Conservation (phyloP, 352 stramenopile species). For the Phytophthora cryptogea region DNA sequence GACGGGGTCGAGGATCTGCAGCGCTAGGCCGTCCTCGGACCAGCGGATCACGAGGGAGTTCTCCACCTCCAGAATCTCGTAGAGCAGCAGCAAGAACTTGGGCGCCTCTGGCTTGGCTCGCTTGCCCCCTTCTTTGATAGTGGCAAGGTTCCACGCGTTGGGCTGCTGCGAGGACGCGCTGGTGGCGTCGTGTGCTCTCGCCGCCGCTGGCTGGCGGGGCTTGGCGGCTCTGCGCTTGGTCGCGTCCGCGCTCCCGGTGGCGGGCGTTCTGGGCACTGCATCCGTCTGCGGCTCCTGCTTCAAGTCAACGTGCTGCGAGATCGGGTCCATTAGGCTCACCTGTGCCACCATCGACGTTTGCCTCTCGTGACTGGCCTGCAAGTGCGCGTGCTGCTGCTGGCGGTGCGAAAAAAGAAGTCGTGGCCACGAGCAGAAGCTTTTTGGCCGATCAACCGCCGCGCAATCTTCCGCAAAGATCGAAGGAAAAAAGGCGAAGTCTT, state of each 20-base stretch:
- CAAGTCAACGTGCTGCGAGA: conserved; percentile 22
- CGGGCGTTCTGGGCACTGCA: neutral
- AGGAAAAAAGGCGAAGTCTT: conserved; percentile 28
- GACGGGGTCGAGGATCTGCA: conserved; percentile 77
- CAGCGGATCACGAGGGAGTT: conserved; percentile 74
- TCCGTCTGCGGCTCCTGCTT: conserved; percentile 23
- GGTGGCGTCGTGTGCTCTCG: neutral
- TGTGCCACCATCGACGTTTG: conserved; percentile 25
- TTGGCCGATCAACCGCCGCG: conserved; percentile 5
- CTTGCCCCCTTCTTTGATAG: conserved; percentile 45
- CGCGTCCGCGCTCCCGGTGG: neutral
- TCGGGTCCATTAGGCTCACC: conserved; percentile 27
- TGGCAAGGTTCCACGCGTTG: conserved; percentile 28
- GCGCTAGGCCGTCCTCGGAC: conserved; percentile 71
- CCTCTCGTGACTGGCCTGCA: neutral
- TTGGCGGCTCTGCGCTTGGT: conserved; percentile 24
- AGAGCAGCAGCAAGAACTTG: conserved; percentile 84
- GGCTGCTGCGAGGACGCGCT: conserved; percentile 9
- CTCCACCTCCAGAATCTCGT: conserved; percentile 80
- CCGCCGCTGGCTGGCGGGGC: conserved; percentile 1
- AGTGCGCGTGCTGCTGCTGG: conserved; percentile 21
- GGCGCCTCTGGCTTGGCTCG: conserved; percentile 60
- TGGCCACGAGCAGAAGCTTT: neutral
- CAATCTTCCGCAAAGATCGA: conserved; percentile 25
- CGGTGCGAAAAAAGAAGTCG: conserved; percentile 24